Percentiles rank a stretch among this genome's conserved stretches.
Evolutionary conservation across 1,284 basidiomycete species (phyloP).

Genomic region (Athelia psychrophila): DNA sequence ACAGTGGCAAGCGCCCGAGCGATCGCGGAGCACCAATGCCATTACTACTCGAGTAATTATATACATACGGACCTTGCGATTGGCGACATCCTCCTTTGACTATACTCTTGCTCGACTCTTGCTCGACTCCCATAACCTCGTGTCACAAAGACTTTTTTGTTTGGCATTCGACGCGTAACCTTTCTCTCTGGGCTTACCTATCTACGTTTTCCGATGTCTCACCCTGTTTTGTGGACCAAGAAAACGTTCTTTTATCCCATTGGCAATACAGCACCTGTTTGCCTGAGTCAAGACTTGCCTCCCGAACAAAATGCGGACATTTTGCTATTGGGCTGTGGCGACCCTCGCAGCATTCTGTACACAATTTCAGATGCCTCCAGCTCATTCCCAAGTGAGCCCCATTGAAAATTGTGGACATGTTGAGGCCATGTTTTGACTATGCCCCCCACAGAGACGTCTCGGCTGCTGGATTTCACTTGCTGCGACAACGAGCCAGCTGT

Average conservation of each 20-base stretch:
- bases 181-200: too few relatives aligned
- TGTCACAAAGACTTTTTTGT: too few relatives aligned
- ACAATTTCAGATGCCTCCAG: constrained; percentile 29
- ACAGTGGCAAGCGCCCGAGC: too few relatives aligned
- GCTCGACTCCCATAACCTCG: too few relatives aligned
- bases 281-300: constrained; percentile 44
- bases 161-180: too few relatives aligned
- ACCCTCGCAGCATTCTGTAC: constrained; percentile 53
- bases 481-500: constrained; percentile 57
- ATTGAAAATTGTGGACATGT: background rate
- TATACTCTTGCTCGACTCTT: too few relatives aligned
- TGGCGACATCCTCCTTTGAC: too few relatives aligned
- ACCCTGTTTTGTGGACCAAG: constrained; percentile 35
- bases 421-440: background rate
- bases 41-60: too few relatives aligned
- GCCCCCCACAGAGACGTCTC: too few relatives aligned
- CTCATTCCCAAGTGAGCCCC: constrained; percentile 6
- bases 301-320: constrained; percentile 43
- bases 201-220: constrained; percentile 26
- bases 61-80: too few relatives aligned
- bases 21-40: too few relatives aligned
- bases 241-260: constrained; percentile 51
- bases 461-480: constrained; percentile 55
- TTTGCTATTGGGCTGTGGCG: constrained; percentile 56
- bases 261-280: constrained; percentile 53